phyloP scores from a whole-genome alignment of 345 rosid species.

The Geranium brycei region DNA sequence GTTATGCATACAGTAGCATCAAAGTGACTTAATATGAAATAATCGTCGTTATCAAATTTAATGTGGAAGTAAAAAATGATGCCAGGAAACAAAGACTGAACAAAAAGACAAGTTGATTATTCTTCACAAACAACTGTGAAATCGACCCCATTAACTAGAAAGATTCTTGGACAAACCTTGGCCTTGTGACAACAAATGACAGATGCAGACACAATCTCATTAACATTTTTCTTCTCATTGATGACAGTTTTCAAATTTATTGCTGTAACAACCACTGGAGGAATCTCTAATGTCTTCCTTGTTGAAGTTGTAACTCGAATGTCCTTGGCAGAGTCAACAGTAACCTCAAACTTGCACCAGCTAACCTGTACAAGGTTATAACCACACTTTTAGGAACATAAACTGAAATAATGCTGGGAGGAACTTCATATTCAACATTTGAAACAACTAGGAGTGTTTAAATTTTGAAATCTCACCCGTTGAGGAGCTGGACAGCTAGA shows the following conservation, averaged over 20 bases:
- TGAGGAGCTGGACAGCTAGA: slow-evolving; percentile 55
- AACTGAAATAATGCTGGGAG: slow-evolving; percentile 7
- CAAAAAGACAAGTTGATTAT: neutral
- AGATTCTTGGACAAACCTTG: slow-evolving; percentile 50
- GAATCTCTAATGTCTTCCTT: slow-evolving; percentile 39
- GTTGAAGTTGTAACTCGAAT: slow-evolving; percentile 40
- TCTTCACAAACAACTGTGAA: neutral
- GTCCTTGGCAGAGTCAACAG: slow-evolving; percentile 56
- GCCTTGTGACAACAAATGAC: slow-evolving; percentile 82
- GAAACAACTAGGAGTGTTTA: slow-evolving; percentile 5
- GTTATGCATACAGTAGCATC: too few relatives aligned
- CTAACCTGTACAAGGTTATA: slow-evolving; percentile 52
- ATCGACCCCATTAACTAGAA: slow-evolving; percentile 7
- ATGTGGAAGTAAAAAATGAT: slow-evolving; percentile 1
- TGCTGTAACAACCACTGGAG: slow-evolving; percentile 81
- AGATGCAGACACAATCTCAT: slow-evolving; percentile 88
- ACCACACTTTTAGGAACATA: slow-evolving; percentile 13
- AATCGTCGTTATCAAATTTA: neutral
- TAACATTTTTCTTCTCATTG: slow-evolving; percentile 69
- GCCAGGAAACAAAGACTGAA: neutral
- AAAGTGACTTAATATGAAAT: neutral
- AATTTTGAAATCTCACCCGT: slow-evolving; percentile 40
- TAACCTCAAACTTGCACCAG: slow-evolving; percentile 94
- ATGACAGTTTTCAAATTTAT: slow-evolving; percentile 76
- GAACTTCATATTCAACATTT: slow-evolving; percentile 5